These are phyloP conservation scores for Phaeotremella skinneri DNA, from an alignment of 768 basidiomycete genomes.

Conservation along the genomic window DNA sequence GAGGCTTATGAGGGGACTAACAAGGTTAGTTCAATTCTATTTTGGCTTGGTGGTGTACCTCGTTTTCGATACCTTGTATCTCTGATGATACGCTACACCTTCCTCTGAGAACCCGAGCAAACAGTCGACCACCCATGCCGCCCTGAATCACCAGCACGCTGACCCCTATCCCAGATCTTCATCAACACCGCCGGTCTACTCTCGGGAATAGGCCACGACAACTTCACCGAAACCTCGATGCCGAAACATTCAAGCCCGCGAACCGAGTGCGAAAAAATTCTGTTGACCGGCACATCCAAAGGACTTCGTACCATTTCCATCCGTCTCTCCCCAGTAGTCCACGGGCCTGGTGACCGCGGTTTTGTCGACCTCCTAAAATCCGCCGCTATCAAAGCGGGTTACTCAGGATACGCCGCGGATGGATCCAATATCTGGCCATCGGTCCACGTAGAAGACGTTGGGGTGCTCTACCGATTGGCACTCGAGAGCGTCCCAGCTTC, in stretches of 20 bases:
- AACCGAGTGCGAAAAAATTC: slow-evolving; percentile 10
- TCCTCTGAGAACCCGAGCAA: background rate
- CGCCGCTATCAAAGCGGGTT: slow-evolving; percentile 15
- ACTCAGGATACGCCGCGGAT: slow-evolving; percentile 20
- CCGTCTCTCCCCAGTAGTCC: slow-evolving; percentile 24
- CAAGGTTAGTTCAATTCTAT: slow-evolving; percentile 13
- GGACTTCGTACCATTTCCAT: slow-evolving; percentile 21
- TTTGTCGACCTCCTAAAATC: slow-evolving; percentile 22
- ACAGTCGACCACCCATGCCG: background rate
- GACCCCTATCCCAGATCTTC: too few species aligned
- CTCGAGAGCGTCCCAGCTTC: slow-evolving; percentile 22
- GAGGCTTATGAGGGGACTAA: slow-evolving; percentile 14
- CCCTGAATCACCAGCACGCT: too few species aligned
- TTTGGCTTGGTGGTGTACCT: background rate
- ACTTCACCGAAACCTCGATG: background rate
- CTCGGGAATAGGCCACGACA: background rate
- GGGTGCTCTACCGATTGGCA: slow-evolving; percentile 27
- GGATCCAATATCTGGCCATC: slow-evolving; percentile 25
- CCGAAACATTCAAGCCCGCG: slow-evolving; percentile 1
- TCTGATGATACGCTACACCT: background rate
- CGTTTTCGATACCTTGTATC: too few species aligned
- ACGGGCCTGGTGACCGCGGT: slow-evolving; percentile 15
- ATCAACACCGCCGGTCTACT: background rate
- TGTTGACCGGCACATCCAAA: slow-evolving; percentile 8
- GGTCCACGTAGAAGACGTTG: slow-evolving; percentile 37